Evolutionary conservation across 192 early-diverging fungal genomes (phyloP).

Genomic region (Coemansia pectinata): DNA sequence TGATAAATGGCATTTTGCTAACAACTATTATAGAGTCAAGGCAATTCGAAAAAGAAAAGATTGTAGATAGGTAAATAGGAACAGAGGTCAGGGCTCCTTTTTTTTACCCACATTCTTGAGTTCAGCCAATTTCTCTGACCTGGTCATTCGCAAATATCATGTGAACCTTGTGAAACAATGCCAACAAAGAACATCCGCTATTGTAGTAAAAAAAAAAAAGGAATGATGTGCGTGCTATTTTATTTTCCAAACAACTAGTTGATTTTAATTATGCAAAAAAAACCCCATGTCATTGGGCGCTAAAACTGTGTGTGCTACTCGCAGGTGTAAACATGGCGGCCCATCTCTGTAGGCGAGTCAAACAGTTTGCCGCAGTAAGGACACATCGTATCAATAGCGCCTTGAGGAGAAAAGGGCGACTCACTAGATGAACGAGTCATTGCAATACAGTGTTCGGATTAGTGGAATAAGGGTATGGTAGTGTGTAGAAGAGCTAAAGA

Average conservation of each 20-base stretch:
- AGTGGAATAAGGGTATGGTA: not conserved
- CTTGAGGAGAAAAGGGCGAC: not conserved
- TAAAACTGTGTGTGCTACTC: not conserved
- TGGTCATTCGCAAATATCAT: not conserved
- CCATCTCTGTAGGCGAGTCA: not conserved
- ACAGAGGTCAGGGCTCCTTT: not conserved
- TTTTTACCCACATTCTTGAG: not conserved
- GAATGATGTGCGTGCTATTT: not conserved
- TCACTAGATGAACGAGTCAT: not conserved
- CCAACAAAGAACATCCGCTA: not conserved
- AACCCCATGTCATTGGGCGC: not conserved
- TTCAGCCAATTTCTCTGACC: not conserved
- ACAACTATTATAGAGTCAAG: not conserved
- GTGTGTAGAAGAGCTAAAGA: not conserved
- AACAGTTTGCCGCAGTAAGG: not conserved
- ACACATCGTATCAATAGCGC: not conserved
- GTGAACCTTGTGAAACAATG: not conserved
- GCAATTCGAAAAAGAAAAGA: not conserved
- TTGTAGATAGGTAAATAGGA: not conserved
- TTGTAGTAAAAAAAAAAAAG: not conserved
- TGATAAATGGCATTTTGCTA: not conserved
- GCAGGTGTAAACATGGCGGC: not conserved
- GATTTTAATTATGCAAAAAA: not conserved
- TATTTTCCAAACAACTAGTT: not conserved
- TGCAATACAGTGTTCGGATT: not conserved